A percentile compares a stretch with the other conserved stretches of the same genome.
phyloP scores from a whole-genome alignment of 345 rosid species.

The Lumnitzera racemosa region DNA sequence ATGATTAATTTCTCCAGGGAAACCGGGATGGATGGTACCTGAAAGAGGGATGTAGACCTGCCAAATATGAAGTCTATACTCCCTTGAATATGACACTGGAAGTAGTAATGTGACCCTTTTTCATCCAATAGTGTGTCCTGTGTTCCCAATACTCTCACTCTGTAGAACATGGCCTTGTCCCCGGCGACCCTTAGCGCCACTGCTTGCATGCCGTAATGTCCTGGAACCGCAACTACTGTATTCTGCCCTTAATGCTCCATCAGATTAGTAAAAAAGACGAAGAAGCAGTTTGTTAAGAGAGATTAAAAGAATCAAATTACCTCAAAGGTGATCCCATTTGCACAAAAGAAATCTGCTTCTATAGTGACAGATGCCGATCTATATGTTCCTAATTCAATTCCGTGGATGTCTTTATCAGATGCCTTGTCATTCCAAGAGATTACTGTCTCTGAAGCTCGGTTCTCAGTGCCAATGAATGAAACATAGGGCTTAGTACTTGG shows the following conservation, averaged over 20 bases:
- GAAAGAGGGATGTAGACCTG: conserved; percentile 60
- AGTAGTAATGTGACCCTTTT: conserved; percentile 71
- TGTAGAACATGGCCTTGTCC: conserved; percentile 76
- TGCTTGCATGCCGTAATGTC: conserved; percentile 71
- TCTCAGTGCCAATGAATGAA: conserved; percentile 64
- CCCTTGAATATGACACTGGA: conserved; percentile 64
- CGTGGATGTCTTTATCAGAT: conserved; percentile 46
- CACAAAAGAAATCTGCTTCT: conserved; percentile 72
- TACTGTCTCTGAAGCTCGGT: conserved; percentile 28
- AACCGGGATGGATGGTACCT: conserved; percentile 18
- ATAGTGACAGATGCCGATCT: conserved; percentile 68
- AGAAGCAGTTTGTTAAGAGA: too few relatives aligned
- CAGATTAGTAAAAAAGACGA: too few relatives aligned
- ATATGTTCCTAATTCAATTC: conserved; percentile 55
- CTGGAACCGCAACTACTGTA: conserved; percentile 58
- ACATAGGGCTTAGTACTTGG: conserved; percentile 62
- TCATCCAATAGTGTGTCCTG: conserved; percentile 92
- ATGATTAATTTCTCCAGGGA: not conserved
- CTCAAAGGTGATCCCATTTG: conserved; percentile 77
- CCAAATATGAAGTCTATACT: conserved; percentile 86
- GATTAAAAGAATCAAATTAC: conserved; percentile 13
- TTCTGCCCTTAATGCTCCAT: conserved; percentile 42
- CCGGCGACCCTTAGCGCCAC: conserved; percentile 68
- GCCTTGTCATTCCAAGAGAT: conserved; percentile 74
- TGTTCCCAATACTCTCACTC: conserved; percentile 56